A percentile compares a stretch with the other conserved stretches of the same genome.
phyloP scores from a whole-genome alignment of 768 basidiomycete species.

The Cystobasidium ongulense region DNA sequence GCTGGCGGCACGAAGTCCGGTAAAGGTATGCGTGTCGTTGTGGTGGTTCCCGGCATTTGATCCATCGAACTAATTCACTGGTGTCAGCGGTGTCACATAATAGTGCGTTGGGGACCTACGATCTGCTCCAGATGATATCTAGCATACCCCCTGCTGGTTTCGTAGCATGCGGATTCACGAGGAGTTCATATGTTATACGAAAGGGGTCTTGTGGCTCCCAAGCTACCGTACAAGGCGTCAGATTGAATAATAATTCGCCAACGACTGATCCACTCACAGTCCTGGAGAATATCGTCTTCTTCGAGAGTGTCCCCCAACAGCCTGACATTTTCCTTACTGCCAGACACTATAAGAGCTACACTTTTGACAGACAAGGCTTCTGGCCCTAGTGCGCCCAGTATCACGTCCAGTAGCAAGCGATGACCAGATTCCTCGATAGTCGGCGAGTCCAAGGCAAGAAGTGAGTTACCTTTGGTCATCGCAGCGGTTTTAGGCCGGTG shows the following conservation, averaged over 20 bases:
- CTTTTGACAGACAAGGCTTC: background rate
- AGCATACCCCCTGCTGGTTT: conserved; percentile 46
- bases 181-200: conserved; percentile 32
- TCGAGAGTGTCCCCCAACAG: background rate
- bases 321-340: background rate
- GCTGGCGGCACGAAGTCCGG: conserved; percentile 63
- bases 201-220: conserved; percentile 18
- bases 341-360: background rate
- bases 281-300: background rate
- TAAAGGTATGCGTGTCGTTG: conserved; percentile 10
- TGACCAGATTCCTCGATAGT: background rate
- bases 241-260: background rate
- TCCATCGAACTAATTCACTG: too few relatives aligned
- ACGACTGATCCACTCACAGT: conserved; percentile 16
- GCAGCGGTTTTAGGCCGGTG: conserved; percentile 46
- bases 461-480: conserved; percentile 50
- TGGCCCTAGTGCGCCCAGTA: background rate
- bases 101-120: too few relatives aligned
- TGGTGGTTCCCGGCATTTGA: background rate
- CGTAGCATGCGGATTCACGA: conserved; percentile 43
- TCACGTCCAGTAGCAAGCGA: background rate
- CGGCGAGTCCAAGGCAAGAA: conserved; percentile 42
- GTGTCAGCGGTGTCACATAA: too few relatives aligned
- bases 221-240: conserved; percentile 47
- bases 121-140: conserved; percentile 41